Percentiles rank a stretch among this genome's conserved stretches.
phyloP scores from a whole-genome alignment of 768 basidiomycete species.

The Lentinula raphanica region DNA sequence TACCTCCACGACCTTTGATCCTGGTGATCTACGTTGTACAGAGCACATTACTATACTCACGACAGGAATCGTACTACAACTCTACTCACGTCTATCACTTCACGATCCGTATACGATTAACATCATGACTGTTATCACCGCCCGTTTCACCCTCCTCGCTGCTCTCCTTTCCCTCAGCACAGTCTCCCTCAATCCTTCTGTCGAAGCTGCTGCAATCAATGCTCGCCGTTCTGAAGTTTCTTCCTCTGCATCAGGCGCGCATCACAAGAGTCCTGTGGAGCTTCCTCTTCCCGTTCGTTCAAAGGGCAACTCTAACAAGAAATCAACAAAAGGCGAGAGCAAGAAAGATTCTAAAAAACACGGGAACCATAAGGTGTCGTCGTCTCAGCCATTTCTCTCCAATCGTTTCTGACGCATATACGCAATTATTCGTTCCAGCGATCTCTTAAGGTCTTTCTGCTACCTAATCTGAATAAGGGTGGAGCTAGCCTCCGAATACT shows the following conservation, averaged over 20 bases:
- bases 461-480: no score
- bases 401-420: conserved; percentile 1
- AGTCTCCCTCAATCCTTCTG: conserved; percentile 29
- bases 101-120: neutral
- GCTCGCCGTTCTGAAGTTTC: conserved; percentile 12
- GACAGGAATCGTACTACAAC: conserved; percentile 9
- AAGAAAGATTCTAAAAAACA: neutral
- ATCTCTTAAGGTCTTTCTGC: neutral
- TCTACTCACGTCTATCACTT: conserved; percentile 13
- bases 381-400: neutral
- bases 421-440: neutral
- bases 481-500: no score
- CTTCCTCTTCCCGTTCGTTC: conserved; percentile 2
- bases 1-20: conserved; percentile 9
- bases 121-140: conserved; percentile 46
- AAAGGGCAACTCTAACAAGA: neutral
- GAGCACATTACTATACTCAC: conserved; percentile 8
- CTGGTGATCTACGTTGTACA: conserved; percentile 11
- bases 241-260: neutral
- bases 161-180: conserved; percentile 41
- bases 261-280: neutral
- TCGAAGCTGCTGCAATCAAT: conserved; percentile 35
- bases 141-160: conserved; percentile 42
- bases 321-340: neutral
- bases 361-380: neutral